Conservation (phyloP, 2,329 filamentous ascomycete species). For the Claviceps africana region DNA sequence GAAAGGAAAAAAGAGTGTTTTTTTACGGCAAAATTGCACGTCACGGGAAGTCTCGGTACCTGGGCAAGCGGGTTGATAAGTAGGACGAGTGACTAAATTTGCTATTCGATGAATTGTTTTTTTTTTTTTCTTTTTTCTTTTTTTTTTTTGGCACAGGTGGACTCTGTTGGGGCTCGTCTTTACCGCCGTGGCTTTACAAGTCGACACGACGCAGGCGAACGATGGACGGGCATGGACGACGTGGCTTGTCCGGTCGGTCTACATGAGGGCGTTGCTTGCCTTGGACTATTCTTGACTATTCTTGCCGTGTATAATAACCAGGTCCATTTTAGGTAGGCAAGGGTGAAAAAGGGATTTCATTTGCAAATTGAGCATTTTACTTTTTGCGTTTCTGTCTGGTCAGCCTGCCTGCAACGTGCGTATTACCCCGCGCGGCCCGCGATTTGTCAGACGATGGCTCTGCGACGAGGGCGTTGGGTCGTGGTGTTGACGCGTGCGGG, state of each 20-base stretch:
- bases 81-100: background rate
- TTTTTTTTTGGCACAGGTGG: background rate
- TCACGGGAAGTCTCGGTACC: background rate
- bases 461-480: too few relatives aligned
- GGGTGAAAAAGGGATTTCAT: background rate
- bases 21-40: background rate
- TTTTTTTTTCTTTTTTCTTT: too few relatives aligned
- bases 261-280: conserved; percentile 3
- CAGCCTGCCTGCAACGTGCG: too few relatives aligned
- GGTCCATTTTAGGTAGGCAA: background rate
- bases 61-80: background rate
- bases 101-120: conserved; percentile 2
- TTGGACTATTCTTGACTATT: conserved; percentile 1
- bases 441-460: too few relatives aligned
- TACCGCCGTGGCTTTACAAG: background rate
- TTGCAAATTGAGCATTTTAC: too few relatives aligned
- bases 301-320: conserved; percentile 4
- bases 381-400: too few relatives aligned
- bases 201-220: background rate
- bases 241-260: conserved; percentile 3
- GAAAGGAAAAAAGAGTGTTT: background rate
- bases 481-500: too few relatives aligned
- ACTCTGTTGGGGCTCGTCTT: background rate
- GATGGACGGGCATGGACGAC: background rate
- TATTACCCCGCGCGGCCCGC: too few relatives aligned